phyloP scores from a whole-genome alignment of 441 rosid genomes.

The Gossypium lobatum region DNA sequence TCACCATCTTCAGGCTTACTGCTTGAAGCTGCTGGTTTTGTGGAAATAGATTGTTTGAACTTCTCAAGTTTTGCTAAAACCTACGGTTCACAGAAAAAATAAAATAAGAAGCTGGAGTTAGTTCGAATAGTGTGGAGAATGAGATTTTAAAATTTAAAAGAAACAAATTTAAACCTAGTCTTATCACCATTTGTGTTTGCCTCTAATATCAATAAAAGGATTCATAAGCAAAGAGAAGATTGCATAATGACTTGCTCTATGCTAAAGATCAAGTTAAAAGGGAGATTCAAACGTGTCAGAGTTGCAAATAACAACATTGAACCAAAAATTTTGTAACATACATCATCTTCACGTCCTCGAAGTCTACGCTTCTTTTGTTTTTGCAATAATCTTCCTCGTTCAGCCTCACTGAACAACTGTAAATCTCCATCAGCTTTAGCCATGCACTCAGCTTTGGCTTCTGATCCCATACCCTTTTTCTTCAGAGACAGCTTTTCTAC shows the following conservation, averaged over 20 bases:
- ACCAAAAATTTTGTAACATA: slow-evolving; percentile 27
- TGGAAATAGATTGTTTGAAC: slow-evolving; percentile 56
- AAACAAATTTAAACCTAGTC: not conserved
- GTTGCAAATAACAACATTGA: not conserved
- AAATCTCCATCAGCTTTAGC: slow-evolving; percentile 73
- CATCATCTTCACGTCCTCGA: slow-evolving; percentile 43
- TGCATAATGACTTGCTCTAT: not conserved
- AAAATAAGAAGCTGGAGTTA: not conserved
- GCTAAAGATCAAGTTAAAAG: not conserved
- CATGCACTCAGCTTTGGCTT: slow-evolving; percentile 67
- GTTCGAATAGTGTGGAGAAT: not conserved
- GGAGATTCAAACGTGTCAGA: not conserved
- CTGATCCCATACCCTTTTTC: slow-evolving; percentile 87
- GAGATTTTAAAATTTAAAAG: not conserved
- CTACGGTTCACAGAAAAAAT: slow-evolving; percentile 27
- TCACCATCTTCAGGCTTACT: slow-evolving; percentile 34
- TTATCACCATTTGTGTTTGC: not conserved
- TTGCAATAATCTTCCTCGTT: slow-evolving; percentile 66
- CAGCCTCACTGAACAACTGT: slow-evolving; percentile 67
- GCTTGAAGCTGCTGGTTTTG: slow-evolving; percentile 35
- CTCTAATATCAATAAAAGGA: not conserved
- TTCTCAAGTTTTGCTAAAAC: slow-evolving; percentile 68
- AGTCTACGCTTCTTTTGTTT: slow-evolving; percentile 87
- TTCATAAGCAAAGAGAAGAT: not conserved
- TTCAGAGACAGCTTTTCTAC: slow-evolving; percentile 73